Evolutionary conservation across 495 filamentous ascomycete genomes (phyloP).

Genomic region (Aspergillus taichungensis): DNA sequence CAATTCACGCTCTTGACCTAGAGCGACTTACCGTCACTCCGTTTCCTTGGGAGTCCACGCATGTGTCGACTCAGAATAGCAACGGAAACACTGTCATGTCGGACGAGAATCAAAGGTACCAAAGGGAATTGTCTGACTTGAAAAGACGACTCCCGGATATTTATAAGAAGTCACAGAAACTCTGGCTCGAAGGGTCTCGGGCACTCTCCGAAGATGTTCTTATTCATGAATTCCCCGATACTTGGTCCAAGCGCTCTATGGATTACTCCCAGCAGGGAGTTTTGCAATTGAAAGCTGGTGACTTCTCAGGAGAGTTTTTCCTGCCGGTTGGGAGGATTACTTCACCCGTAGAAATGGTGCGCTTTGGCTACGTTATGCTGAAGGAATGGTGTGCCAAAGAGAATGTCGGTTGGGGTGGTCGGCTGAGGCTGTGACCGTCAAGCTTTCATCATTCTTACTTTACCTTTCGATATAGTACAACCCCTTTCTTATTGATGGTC

Average conservation of each 20-base stretch:
- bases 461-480: not conserved
- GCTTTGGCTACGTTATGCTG: constrained; percentile 35
- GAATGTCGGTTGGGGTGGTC: constrained; percentile 32
- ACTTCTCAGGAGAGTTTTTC: constrained; percentile 35
- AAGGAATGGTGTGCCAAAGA: constrained; percentile 40
- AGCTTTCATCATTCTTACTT: constrained; percentile 1
- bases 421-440: constrained; percentile 19
- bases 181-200: constrained; percentile 39
- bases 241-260: constrained; percentile 35
- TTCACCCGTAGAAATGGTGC: constrained; percentile 38
- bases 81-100: constrained; percentile 24
- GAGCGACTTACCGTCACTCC: constrained; percentile 35
- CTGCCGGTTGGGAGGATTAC: constrained; percentile 34
- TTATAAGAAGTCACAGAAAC: constrained; percentile 31
- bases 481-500: not conserved
- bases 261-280: constrained; percentile 31
- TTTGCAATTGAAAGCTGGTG: constrained; percentile 22
- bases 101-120: constrained; percentile 27
- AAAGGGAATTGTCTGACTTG: constrained; percentile 33
- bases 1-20: constrained; percentile 36
- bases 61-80: constrained; percentile 30
- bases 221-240: constrained; percentile 33
- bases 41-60: constrained; percentile 31
- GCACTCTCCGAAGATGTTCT: constrained; percentile 37
- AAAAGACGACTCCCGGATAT: constrained; percentile 32